Evolutionary conservation across 148 eudicot genomes (phyloP), one percentile per base, ranked within the genome.

Genomic region (Rhododendron henanense): DNA sequence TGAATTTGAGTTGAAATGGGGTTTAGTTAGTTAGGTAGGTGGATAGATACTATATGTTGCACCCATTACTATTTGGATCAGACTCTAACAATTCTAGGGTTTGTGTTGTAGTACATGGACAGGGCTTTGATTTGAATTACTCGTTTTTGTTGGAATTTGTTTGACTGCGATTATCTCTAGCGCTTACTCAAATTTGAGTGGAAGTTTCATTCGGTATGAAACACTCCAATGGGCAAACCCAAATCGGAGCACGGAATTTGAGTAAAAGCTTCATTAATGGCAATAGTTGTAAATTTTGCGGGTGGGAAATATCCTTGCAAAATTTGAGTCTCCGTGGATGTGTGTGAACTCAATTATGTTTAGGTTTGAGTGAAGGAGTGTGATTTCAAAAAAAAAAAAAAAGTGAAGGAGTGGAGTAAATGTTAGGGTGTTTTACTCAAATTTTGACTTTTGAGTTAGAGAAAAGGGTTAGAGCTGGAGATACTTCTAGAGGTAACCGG

Each of bases 1-100:
- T 84, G 59, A 80, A 80, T 50, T 87, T 37, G 55, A 13, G 55
- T 51, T 51, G 61, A 28, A 25, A 67, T 28, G 74, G 78, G 50
- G 28, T 63, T 53, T 59, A n/a, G 8, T 44, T 74, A n/a, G 61
- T 39, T 23, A 84, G 14, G 15, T 47, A 19, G 78, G 78, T 35
- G 28, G 28, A 6, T 59, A 59, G 65, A n/a, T 59, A 57, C 10
- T 9, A 59, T 6, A 19, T 10, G 37, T 16, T 71, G 16, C 33
- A 31, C 11, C 6, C 39, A 33, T 81, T 11, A 25, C 74, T 37
- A 21, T 41, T 76, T 69, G 76, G 88, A 79, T 78, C 45, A 78
- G 9, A 37, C 48, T 83, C 8, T 50, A 82, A 76, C 44, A 15
- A 82, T 45, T 82, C 44, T 82, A 37, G 74, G 57, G 50, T 75